These are phyloP conservation scores for Rhynchospora tenuis DNA, from an alignment of 176 grass and related monocot species.

Conservation along the genomic window DNA sequence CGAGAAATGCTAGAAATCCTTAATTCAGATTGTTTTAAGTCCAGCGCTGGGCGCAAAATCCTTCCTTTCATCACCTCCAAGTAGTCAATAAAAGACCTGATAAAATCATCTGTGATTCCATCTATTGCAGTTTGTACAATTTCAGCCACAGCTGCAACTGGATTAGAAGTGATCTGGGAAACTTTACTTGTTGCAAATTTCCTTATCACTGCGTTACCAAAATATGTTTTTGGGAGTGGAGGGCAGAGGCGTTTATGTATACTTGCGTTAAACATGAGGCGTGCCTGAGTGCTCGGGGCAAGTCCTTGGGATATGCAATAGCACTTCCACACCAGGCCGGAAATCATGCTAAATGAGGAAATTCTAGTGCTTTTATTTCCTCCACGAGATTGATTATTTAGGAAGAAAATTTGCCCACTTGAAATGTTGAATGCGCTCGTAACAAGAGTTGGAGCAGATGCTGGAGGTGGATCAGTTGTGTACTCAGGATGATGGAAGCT, in stretches of 20 bases:
- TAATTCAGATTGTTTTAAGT: not conserved
- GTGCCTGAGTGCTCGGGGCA: not conserved
- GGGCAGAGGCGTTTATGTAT: not conserved
- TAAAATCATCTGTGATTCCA: not conserved
- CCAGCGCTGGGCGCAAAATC: not conserved
- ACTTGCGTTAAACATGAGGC: constrained; percentile 1
- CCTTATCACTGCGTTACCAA: constrained; percentile 22
- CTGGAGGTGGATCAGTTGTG: not conserved
- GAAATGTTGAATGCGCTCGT: not conserved
- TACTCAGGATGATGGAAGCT: not conserved
- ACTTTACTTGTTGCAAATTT: not conserved
- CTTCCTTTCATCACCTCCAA: not conserved
- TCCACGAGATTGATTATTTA: not conserved
- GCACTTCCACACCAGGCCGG: constrained; percentile 22
- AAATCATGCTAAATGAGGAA: constrained; percentile 18
- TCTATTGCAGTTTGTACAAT: not conserved
- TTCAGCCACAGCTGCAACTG: not conserved
- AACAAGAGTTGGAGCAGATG: not conserved
- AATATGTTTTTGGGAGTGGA: not conserved
- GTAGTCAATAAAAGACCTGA: constrained; percentile 3
- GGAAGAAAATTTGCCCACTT: not conserved
- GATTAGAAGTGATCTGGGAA: not conserved
- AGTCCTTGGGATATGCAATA: not conserved
- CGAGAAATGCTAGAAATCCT: not conserved
- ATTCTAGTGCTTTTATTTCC: not conserved